Percentiles rank a stretch among this genome's conserved stretches.
Conservation (phyloP, 805 yeast species). For the Diddensiella santjacobensis region DNA sequence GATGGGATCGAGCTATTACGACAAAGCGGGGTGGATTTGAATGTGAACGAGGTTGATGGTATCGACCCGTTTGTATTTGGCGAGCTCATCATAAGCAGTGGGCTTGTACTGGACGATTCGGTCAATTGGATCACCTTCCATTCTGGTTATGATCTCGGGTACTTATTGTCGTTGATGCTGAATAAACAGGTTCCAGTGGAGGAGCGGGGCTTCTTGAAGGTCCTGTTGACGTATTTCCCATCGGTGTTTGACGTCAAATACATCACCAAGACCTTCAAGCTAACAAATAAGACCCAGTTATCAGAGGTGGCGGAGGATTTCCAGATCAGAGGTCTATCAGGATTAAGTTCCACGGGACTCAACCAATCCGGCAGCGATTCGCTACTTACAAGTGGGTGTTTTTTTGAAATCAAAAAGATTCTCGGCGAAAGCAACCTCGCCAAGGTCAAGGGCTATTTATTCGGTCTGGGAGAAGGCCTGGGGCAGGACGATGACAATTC, state of each 20-base stretch:
- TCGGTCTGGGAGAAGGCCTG: slow-evolving; percentile 36
- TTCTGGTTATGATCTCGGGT: slow-evolving; percentile 92
- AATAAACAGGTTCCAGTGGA: slow-evolving; percentile 75
- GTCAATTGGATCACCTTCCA: slow-evolving; percentile 91
- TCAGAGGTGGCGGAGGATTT: slow-evolving; percentile 43
- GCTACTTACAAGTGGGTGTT: slow-evolving; percentile 39
- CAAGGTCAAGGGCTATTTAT: slow-evolving; percentile 33
- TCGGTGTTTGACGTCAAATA: slow-evolving; percentile 75
- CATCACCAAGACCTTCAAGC: slow-evolving; percentile 36
- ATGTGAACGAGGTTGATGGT: slow-evolving; percentile 68
- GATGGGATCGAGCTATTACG: slow-evolving; percentile 78
- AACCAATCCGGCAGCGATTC: slow-evolving; percentile 45
- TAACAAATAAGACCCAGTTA: slow-evolving; percentile 34
- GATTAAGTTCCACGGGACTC: slow-evolving; percentile 29
- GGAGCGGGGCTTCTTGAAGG: slow-evolving; percentile 70
- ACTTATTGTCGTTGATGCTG: slow-evolving; percentile 69
- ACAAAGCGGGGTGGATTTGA: slow-evolving; percentile 80
- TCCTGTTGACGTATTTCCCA: slow-evolving; percentile 73
- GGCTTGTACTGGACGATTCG: slow-evolving; percentile 65
- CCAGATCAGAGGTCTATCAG: slow-evolving; percentile 28
- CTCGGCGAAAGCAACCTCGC: slow-evolving; percentile 32
- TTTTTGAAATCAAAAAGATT: slow-evolving; percentile 39
- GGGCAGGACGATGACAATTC: slow-evolving; percentile 13
- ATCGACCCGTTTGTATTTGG: slow-evolving; percentile 78
- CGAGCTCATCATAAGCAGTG: slow-evolving; percentile 79